Evolutionary conservation across 768 basidiomycete genomes (phyloP).

Genomic region (Mycena crocata): DNA sequence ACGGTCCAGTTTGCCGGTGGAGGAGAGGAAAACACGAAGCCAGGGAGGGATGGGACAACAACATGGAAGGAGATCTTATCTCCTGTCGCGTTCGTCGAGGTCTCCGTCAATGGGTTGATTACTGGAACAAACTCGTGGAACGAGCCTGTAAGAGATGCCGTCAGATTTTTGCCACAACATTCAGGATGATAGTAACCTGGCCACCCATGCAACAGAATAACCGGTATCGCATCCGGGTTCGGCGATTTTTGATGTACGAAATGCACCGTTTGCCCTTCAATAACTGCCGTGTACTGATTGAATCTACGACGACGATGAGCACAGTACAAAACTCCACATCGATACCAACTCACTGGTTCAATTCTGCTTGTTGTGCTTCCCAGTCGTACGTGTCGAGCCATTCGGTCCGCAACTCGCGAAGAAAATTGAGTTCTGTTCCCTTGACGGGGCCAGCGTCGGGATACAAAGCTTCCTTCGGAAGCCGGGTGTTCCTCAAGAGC

Average conservation of each 20-base stretch:
- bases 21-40: conserved; percentile 31
- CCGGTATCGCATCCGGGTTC: background rate
- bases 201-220: conserved; percentile 20
- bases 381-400: background rate
- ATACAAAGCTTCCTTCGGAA: background rate
- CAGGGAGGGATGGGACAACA: conserved; percentile 21
- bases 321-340: background rate
- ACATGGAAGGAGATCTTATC: conserved; percentile 4
- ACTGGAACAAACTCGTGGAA: conserved; percentile 6
- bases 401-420: background rate
- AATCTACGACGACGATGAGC: background rate
- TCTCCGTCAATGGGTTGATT: background rate
- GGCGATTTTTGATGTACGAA: background rate
- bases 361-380: background rate
- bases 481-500: background rate
- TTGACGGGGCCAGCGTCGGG: background rate
- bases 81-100: background rate
- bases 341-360: conserved; percentile 3
- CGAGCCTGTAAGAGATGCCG: background rate
- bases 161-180: background rate
- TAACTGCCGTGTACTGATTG: conserved; percentile 23
- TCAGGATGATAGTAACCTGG: background rate
- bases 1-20: conserved; percentile 27
- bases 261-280: conserved; percentile 23
- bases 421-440: background rate